Base-by-base conservation (phyloP, 768 basidiomycete species). In the Mycena alexandri region DNA sequence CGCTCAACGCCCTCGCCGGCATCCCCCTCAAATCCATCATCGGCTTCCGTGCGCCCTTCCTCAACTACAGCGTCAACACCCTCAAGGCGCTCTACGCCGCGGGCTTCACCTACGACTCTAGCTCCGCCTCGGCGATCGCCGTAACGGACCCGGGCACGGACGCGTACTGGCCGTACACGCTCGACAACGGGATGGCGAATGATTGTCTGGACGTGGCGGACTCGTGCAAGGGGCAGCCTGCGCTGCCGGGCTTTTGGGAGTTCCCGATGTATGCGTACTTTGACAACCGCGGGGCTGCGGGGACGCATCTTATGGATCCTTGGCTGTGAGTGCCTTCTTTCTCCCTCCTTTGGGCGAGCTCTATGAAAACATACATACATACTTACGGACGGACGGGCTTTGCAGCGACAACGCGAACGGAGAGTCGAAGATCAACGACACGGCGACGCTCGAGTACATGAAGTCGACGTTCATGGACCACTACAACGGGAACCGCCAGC, bases 241-340 rank as follows among this genome's bases (percentile, higher is more conserved):
- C 86, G 69, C 79, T 93, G 2, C 90, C 91, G 22, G 93, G 93
- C 6, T 85, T 94, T 73, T 94, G 93, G 93, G 92, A 94, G 78
- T 84, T 93, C 59, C 93, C 93, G 1, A 93, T 94, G 92, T 93
- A 93, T 75, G 89, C 89, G 0, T 85, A 88, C 77, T 93, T 93
- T 69, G 92, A 92, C 75, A 84, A 12, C 76, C 79, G 4, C 13
- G 90, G 90, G 6, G 80, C 77, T 11, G 78, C 68, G 9, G 90
- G 90, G 0, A 77, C 82, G 17, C 92, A 93, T 80, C 79, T 93
- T 71, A 93, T 93, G 93, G 93, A 94, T 73, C 92, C 92, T 52
- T 93, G 91, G 91, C 80, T 93, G 60, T 60, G 17, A 50, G 59
- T 42, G 5, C n/a, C n/a, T 41, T 12, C 29, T 1, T 13, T 50